phyloP scores from a whole-genome alignment of 345 rosid genomes.

The Zanthoxylum bungeanum region DNA sequence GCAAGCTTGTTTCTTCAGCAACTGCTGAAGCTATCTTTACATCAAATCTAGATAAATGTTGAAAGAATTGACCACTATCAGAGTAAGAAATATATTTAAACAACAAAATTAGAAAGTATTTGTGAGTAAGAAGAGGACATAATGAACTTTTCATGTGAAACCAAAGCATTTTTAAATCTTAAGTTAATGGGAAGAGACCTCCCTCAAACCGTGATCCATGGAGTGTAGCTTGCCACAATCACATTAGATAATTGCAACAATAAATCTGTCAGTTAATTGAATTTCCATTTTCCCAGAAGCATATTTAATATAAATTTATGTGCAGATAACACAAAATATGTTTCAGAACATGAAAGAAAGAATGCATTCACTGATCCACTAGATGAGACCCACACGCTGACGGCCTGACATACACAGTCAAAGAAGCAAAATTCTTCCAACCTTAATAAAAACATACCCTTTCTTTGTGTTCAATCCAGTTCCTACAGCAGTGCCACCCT shows the following conservation, averaged over 20 bases:
- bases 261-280: not conserved
- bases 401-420: not conserved
- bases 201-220: not conserved
- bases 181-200: not conserved
- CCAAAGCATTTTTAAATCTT: too few species aligned
- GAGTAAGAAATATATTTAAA: not conserved
- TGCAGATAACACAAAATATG: not conserved
- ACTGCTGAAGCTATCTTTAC: slow-evolving; percentile 87
- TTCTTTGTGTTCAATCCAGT: slow-evolving; percentile 95
- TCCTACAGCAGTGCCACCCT: slow-evolving; percentile 99
- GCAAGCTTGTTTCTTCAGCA: slow-evolving; percentile 86
- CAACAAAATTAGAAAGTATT: not conserved
- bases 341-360: not conserved
- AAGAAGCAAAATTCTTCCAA: slow-evolving; percentile 1
- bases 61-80: slow-evolving; percentile 5
- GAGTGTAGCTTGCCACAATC: not conserved
- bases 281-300: not conserved
- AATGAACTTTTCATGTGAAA: not conserved
- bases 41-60: slow-evolving; percentile 63
- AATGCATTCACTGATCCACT: not conserved
- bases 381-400: not conserved
- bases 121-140: not conserved
- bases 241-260: not conserved
- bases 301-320: not conserved
- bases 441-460: slow-evolving; percentile 54